Conservation (phyloP, 352 stramenopile genomes). For the Elongisporangium prolatum region DNA sequence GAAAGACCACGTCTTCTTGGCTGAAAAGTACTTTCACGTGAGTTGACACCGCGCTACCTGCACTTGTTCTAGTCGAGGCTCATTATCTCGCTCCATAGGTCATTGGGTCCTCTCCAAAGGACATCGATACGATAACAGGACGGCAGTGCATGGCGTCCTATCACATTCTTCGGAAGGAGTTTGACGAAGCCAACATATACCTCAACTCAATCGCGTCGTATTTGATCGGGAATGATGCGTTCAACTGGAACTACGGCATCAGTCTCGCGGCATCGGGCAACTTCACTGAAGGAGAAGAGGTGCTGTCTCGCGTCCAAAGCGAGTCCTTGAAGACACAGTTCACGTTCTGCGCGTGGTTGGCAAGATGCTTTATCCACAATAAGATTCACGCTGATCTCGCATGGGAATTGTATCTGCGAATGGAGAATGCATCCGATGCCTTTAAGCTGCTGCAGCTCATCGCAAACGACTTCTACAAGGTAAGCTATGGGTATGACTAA, state of each 20-base stretch:
- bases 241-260: slow-evolving; percentile 81
- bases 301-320: slow-evolving; percentile 45
- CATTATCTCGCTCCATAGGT: slow-evolving; percentile 10
- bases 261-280: slow-evolving; percentile 41
- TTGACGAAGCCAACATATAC: slow-evolving; percentile 58
- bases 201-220: slow-evolving; percentile 60
- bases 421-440: slow-evolving; percentile 40
- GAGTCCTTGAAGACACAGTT: slow-evolving; percentile 22
- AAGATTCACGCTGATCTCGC: slow-evolving; percentile 20
- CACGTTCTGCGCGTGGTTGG: slow-evolving; percentile 48
- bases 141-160: slow-evolving; percentile 72
- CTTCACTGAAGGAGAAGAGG: slow-evolving; percentile 47
- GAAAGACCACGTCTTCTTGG: slow-evolving; percentile 69
- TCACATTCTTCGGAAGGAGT: slow-evolving; percentile 63
- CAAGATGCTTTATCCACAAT: slow-evolving; percentile 47
- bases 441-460: slow-evolving; percentile 58
- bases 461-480: slow-evolving; percentile 66
- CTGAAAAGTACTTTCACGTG: slow-evolving; percentile 66
- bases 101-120: slow-evolving; percentile 35
- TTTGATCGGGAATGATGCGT: slow-evolving; percentile 44
- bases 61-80: not conserved
- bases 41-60: slow-evolving; percentile 1
- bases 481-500: no score
- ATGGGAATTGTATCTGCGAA: slow-evolving; percentile 65
- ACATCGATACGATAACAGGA: slow-evolving; percentile 61